phyloP scores from a whole-genome alignment of 2,329 filamentous ascomycete genomes.

The Colletotrichum tofieldiae region DNA sequence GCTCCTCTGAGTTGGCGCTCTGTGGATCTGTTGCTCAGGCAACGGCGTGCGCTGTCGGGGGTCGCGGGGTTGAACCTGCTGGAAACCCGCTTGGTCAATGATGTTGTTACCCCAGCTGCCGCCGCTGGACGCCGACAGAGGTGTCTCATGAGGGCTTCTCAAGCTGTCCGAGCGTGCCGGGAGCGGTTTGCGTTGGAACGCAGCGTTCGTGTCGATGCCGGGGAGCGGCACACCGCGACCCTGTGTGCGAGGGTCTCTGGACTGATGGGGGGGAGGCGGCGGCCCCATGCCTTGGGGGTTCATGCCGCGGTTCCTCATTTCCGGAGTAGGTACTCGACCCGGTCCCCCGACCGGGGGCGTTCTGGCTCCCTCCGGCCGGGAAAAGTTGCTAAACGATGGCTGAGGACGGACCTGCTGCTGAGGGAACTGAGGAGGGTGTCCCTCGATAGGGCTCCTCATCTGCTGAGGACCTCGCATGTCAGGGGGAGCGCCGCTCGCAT shows the following conservation, averaged over 20 bases:
- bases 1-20: slow-evolving; percentile 52
- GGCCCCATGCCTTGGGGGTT: slow-evolving; percentile 46
- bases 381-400: slow-evolving; percentile 44
- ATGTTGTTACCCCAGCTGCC: slow-evolving; percentile 58
- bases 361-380: slow-evolving; percentile 41
- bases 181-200: slow-evolving; percentile 67
- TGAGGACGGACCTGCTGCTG: slow-evolving; percentile 35
- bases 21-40: slow-evolving; percentile 48
- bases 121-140: slow-evolving; percentile 55
- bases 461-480: slow-evolving; percentile 14
- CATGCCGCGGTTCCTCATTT: slow-evolving; percentile 46
- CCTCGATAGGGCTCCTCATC: slow-evolving; percentile 27
- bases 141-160: slow-evolving; percentile 52
- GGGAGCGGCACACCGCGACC: slow-evolving; percentile 44
- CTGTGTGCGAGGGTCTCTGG: slow-evolving; percentile 28
- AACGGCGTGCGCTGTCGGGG: slow-evolving; percentile 42
- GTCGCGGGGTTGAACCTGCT: slow-evolving; percentile 58
- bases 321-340: slow-evolving; percentile 40
- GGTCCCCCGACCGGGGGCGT: slow-evolving; percentile 39
- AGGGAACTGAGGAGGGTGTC: slow-evolving; percentile 8
- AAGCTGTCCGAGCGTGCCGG: slow-evolving; percentile 57
- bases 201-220: slow-evolving; percentile 45
- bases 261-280: slow-evolving; percentile 18
- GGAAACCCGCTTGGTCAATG: slow-evolving; percentile 66
- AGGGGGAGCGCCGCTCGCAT: slow-evolving; percentile 4